These are phyloP conservation scores for Verruconis gallopava DNA, from an alignment of 2,329 filamentous ascomycete genomes.

Conservation along the genomic window DNA sequence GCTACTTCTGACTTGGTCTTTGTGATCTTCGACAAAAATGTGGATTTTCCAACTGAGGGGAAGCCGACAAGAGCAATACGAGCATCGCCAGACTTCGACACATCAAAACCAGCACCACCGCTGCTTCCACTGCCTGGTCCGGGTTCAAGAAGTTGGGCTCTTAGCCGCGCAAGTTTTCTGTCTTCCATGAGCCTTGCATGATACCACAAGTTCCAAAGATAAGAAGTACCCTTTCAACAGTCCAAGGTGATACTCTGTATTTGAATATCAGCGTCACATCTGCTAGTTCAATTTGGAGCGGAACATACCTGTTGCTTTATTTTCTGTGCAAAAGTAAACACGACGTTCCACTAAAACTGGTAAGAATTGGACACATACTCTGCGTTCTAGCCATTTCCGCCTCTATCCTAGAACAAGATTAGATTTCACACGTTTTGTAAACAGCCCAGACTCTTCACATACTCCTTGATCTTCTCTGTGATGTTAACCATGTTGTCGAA, in stretches of 20 bases:
- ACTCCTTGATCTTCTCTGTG: slow-evolving; percentile 99
- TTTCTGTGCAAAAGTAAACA: slow-evolving; percentile 48
- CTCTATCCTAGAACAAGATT: slow-evolving; percentile 60
- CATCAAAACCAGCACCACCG: slow-evolving; percentile 70
- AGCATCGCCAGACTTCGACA: slow-evolving; percentile 92
- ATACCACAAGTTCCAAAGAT: not conserved
- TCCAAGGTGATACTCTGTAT: slow-evolving; percentile 88
- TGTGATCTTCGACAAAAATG: slow-evolving; percentile 96
- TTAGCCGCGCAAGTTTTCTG: slow-evolving; percentile 88
- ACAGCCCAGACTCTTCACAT: slow-evolving; percentile 24
- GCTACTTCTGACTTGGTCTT: slow-evolving; percentile 95
- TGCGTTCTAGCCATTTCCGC: slow-evolving; percentile 99
- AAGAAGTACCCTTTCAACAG: slow-evolving; percentile 75
- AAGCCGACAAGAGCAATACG: slow-evolving; percentile 97
- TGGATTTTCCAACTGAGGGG: slow-evolving; percentile 96
- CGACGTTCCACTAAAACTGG: no score
- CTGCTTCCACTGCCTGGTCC: slow-evolving; percentile 64
- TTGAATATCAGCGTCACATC: slow-evolving; percentile 24
- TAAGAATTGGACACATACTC: no score
- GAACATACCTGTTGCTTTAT: slow-evolving; percentile 99
- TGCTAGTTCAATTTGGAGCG: no score
- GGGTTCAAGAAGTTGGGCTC: slow-evolving; percentile 89
- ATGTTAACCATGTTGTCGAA: slow-evolving; percentile 83
- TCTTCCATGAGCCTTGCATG: not conserved
- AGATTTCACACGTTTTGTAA: not conserved